Base-by-base conservation (phyloP, 257 asterid species). In the Solanum microdontum region DNA sequence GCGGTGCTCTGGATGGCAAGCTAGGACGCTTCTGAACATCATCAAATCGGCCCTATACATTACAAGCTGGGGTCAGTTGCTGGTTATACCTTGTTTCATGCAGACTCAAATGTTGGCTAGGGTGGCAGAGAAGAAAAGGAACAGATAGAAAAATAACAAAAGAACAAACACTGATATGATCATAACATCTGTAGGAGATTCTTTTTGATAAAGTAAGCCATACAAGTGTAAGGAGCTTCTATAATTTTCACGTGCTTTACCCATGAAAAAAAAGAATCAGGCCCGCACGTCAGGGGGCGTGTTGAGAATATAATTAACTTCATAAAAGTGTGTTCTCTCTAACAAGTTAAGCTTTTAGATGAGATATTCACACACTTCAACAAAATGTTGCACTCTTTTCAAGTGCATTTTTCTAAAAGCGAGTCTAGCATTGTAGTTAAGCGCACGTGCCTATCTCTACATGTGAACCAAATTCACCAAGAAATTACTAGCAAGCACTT, bases 1-100 rank as follows among this genome's bases (percentile, higher is more conserved):
- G 93, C 13, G 96, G 96, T 73, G 96, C 92, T 91, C 89, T 93
- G 88, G 89, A 89, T 48, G 87, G 90, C 87, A 94, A 90, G 87
- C 92, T 89, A 88, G 96, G 93, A 76, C 95, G 94, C 93, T 91
- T 96, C 92, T 87, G 97, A 90, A 91, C 94, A 89, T 96, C 98
- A 90, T 97, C 99, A 89, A 93, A 97, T 88, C 88, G 98, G 55
- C 96, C 97, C 99, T 97, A 86, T 12, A 90, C 36, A 87, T 43
- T 39, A 82, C 70, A 82, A 82, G 43, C 69, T 48, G 85, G 30
- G 69, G 19, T 82, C 30, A 48, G 85, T 28, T 48, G 68, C 24
- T 82, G 12, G 10, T 48, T 48, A 64, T 24, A 45, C 68, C 21
- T 80, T 26, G 14, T 28, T 30, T 48, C 85, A 82, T 48, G 70